A percentile compares a stretch with the other conserved stretches of the same genome.
These are phyloP conservation scores for Alternaria solani DNA, from an alignment of 2,329 filamentous ascomycete genomes.

Conservation along the genomic window DNA sequence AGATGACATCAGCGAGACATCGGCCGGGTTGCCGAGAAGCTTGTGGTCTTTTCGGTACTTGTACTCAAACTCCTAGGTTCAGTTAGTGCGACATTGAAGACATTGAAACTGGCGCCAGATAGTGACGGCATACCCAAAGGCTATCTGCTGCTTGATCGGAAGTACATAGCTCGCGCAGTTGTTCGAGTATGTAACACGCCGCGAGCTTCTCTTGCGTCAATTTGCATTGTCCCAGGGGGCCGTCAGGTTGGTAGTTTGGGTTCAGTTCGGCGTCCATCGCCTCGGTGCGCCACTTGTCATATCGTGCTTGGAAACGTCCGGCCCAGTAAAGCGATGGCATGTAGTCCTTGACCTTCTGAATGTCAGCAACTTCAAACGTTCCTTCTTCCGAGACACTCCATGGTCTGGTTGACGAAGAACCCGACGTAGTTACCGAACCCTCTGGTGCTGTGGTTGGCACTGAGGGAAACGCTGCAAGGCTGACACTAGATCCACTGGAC, in stretches of 20 bases:
- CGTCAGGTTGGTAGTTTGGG: conserved; percentile 14
- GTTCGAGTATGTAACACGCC: conserved; percentile 40
- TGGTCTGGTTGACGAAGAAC: conserved; percentile 1
- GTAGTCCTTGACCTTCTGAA: conserved; percentile 40
- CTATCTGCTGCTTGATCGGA: conserved; percentile 43
- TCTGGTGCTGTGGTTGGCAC: neutral
- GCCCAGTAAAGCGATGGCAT: conserved; percentile 49
- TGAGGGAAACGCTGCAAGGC: neutral
- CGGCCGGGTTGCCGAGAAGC: conserved; percentile 28
- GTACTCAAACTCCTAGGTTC: conserved; percentile 43
- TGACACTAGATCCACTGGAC: neutral
- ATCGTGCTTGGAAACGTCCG: conserved; percentile 44
- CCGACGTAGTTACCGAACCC: neutral
- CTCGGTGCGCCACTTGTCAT: conserved; percentile 47
- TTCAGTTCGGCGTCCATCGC: conserved; percentile 36
- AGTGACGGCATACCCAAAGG: conserved; percentile 37
- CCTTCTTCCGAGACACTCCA: conserved; percentile 17
- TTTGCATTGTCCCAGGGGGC: conserved; percentile 30
- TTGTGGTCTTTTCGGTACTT: conserved; percentile 43
- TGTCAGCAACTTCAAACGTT: conserved; percentile 30
- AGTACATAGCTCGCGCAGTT: conserved; percentile 41
- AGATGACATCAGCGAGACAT: conserved; percentile 24
- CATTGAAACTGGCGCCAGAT: too few species aligned
- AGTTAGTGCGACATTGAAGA: conserved; percentile 3
- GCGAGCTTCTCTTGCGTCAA: conserved; percentile 40